Evolutionary conservation across 192 early-diverging fungal genomes (phyloP).

Genomic region (Coemansia sp.): DNA sequence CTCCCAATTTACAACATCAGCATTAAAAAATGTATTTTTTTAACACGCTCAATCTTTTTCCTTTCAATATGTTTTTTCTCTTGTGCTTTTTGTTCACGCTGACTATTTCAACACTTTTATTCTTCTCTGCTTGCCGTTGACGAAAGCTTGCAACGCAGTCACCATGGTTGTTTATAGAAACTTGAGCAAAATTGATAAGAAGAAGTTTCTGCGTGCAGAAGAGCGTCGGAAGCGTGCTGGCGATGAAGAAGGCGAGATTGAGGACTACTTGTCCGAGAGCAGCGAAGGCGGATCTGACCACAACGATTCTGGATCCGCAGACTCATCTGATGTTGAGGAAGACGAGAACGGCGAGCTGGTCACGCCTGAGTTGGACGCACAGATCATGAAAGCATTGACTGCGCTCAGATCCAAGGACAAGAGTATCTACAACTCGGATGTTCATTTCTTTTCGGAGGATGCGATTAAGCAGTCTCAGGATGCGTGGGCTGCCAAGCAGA

Average conservation of each 20-base stretch:
- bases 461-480: slow-evolving; percentile 39
- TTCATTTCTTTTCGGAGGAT: slow-evolving; percentile 73
- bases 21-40: too few relatives aligned
- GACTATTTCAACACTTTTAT: neutral
- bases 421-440: slow-evolving; percentile 76
- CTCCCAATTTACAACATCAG: too few relatives aligned
- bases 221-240: slow-evolving; percentile 41
- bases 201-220: slow-evolving; percentile 43
- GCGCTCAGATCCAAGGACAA: slow-evolving; percentile 75
- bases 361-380: slow-evolving; percentile 87
- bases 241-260: slow-evolving; percentile 46
- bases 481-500: slow-evolving; percentile 41
- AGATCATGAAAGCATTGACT: slow-evolving; percentile 91
- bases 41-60: too few relatives aligned
- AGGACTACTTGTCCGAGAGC: slow-evolving; percentile 36
- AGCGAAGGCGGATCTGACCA: slow-evolving; percentile 11
- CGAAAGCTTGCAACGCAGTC: neutral
- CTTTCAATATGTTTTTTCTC: neutral
- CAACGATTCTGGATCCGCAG: slow-evolving; percentile 46
- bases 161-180: slow-evolving; percentile 13
- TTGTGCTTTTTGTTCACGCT: neutral
- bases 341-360: slow-evolving; percentile 80
- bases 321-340: slow-evolving; percentile 70
- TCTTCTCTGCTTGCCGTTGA: neutral
- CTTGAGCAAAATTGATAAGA: slow-evolving; percentile 35